Base-by-base conservation (phyloP, 352 stramenopile species). In the Phytophthora macrochlamydospora region DNA sequence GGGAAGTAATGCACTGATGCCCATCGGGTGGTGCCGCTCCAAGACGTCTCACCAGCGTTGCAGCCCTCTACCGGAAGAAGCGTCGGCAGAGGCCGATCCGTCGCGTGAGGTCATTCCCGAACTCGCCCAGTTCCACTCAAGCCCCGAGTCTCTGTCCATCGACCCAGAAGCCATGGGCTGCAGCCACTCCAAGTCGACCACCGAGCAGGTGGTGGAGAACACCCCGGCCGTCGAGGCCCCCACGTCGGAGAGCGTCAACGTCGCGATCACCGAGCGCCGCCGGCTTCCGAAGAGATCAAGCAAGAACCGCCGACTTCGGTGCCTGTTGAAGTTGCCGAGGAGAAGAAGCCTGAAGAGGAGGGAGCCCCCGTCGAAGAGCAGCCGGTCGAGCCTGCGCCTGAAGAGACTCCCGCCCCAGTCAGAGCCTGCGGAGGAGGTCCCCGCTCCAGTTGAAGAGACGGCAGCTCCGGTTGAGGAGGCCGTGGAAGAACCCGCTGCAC, bases 181-280 rank as follows among this genome's bases (percentile, higher is more conserved):
- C 79, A 70, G 65, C 62, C 79, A 89, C 67, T 90, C 81, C 59
- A 85, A 76, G 62, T 49, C 77, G 45, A 76, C 71, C 18, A 24
- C 18, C 57, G 80, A 87, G 48, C 71, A 83, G 29, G 75, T 90
- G 45, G 59, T 79, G 9, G 69, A 76, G 64, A 54, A 73, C 28
- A 56, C 43, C 11, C 46, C 58, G 0, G 54, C 63, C 5, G 43
- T 62, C 38, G 61, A 74, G 48, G 53, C 53, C 18, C 65, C 55
- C 1, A 48, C 51, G 3, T 31, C 59, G 2, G 58, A 67, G 31
- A 71, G 54, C 42, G 37, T 70, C 31, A 51, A 54, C 12, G 24
- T 30, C 8, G 65, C 61, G 7, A n/a, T 43, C 24, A 33, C 37
- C 3, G 68, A 66, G 51, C 14, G 18, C 45, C 56, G n/a, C 51